A percentile compares a stretch with the other conserved stretches of the same genome.
Conservation (phyloP, 345 rosid genomes). For the Bretschneidera sinensis region DNA sequence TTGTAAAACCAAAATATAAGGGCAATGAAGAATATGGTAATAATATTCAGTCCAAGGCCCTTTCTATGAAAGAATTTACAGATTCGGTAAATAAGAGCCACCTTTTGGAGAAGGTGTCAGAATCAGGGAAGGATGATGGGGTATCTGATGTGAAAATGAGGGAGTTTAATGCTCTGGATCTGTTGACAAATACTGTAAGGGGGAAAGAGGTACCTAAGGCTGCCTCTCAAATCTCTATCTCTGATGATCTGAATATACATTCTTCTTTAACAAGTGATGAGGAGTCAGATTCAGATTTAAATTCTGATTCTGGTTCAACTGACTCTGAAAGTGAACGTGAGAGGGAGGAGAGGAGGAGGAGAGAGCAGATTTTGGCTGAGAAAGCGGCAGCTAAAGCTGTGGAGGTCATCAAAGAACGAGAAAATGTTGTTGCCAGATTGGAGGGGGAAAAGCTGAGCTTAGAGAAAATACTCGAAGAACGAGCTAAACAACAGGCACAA, state of each 20-base stretch:
- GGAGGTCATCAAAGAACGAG: slow-evolving; percentile 72
- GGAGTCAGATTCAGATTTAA: slow-evolving; percentile 55
- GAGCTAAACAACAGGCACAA: slow-evolving; percentile 86
- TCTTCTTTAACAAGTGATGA: slow-evolving; percentile 28
- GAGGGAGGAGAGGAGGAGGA: slow-evolving; percentile 69
- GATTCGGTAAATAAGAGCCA: slow-evolving; percentile 19
- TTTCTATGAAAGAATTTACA: slow-evolving; percentile 27
- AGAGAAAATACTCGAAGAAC: slow-evolving; percentile 91
- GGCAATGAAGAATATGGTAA: slow-evolving; percentile 34
- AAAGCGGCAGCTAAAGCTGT: slow-evolving; percentile 73
- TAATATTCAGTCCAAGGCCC: slow-evolving; percentile 12
- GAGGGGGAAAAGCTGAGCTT: slow-evolving; percentile 95
- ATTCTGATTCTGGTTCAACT: slow-evolving; percentile 59
- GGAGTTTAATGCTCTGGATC: slow-evolving; percentile 30
- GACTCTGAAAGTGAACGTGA: slow-evolving; percentile 78
- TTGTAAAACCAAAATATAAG: slow-evolving; percentile 19
- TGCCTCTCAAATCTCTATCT: slow-evolving; percentile 29
- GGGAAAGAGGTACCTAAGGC: slow-evolving; percentile 30
- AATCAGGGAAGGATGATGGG: slow-evolving; percentile 24
- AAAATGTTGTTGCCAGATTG: slow-evolving; percentile 77
- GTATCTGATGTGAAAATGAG: slow-evolving; percentile 28
- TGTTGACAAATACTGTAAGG: slow-evolving; percentile 25
- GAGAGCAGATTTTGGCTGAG: slow-evolving; percentile 72
- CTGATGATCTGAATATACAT: slow-evolving; percentile 39
- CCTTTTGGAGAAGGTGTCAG: slow-evolving; percentile 20